Evolutionary conservation across 495 filamentous ascomycete species (phyloP).

Genomic region (Hamigera avellanea): DNA sequence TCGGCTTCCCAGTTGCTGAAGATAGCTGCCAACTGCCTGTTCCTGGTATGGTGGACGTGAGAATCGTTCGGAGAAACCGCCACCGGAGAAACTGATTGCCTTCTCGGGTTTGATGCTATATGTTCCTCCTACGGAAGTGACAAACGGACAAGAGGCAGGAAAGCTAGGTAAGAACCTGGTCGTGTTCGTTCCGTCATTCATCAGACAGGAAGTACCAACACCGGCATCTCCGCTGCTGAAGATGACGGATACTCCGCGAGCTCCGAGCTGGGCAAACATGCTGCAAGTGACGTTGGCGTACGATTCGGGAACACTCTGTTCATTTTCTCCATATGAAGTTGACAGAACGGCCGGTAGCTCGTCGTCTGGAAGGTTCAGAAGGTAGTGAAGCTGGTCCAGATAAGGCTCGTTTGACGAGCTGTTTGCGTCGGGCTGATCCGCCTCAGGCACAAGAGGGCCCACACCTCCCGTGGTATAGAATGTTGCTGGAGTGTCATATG

Average conservation of each 20-base stretch:
- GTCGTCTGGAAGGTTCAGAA: slow-evolving; percentile 46
- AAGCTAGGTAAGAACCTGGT: slow-evolving; percentile 56
- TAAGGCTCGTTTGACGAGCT: slow-evolving; percentile 68
- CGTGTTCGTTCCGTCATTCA: slow-evolving; percentile 52
- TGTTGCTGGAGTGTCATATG: slow-evolving; percentile 42
- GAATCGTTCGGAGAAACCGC: slow-evolving; percentile 66
- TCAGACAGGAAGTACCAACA: slow-evolving; percentile 45
- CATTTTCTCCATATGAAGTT: slow-evolving; percentile 52
- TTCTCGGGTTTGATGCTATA: slow-evolving; percentile 39
- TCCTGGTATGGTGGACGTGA: slow-evolving; percentile 53
- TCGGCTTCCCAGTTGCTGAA: slow-evolving; percentile 24
- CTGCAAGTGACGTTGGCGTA: slow-evolving; percentile 60
- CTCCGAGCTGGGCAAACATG: slow-evolving; percentile 59
- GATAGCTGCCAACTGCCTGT: slow-evolving; percentile 40
- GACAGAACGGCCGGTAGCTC: slow-evolving; percentile 63
- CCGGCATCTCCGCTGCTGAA: slow-evolving; percentile 65
- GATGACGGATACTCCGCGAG: slow-evolving; percentile 59
- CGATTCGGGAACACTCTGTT: slow-evolving; percentile 37
- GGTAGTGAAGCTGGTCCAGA: slow-evolving; percentile 63
- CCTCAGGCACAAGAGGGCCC: slow-evolving; percentile 43
- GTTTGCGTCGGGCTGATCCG: slow-evolving; percentile 26
- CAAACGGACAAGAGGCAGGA: slow-evolving; percentile 70
- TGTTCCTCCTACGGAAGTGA: slow-evolving; percentile 68
- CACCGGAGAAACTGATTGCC: slow-evolving; percentile 47
- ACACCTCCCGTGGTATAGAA: slow-evolving; percentile 60